Evolutionary conservation across 306 rosid species (phyloP).

Genomic region (Pyrus betulifolia): DNA sequence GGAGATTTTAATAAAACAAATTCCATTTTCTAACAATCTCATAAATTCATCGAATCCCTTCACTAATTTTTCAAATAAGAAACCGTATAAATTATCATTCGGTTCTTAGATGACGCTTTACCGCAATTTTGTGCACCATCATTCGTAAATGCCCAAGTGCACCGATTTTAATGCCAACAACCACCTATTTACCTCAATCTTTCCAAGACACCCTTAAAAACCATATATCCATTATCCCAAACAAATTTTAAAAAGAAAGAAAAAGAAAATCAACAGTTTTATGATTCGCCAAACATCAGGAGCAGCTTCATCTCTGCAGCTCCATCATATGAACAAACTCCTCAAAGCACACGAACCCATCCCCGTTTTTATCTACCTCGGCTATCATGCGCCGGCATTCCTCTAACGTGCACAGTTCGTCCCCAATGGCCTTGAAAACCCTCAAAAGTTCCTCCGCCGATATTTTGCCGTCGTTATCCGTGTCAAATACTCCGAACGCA

Average conservation of each 20-base stretch:
- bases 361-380: conserved; percentile 60
- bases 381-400: conserved; percentile 93
- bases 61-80: no score
- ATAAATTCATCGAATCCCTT: no score
- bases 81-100: no score
- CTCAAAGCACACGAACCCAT: conserved; percentile 89
- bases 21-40: no score
- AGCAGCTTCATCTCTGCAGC: conserved; percentile 31
- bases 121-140: no score
- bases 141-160: no score
- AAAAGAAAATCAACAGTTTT: background rate
- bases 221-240: background rate
- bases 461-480: conserved; percentile 77
- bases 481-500: conserved; percentile 58
- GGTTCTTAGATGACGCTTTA: no score
- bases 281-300: background rate
- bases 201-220: background rate
- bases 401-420: conserved; percentile 77
- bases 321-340: conserved; percentile 90
- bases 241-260: background rate
- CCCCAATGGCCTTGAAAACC: conserved; percentile 59
- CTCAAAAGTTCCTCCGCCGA: conserved; percentile 73
- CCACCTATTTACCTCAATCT: background rate
- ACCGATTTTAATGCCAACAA: no score
- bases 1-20: background rate